These are phyloP conservation scores for Penicillium sp. DNA, from an alignment of 2,329 filamentous ascomycete genomes.

Conservation along the genomic window DNA sequence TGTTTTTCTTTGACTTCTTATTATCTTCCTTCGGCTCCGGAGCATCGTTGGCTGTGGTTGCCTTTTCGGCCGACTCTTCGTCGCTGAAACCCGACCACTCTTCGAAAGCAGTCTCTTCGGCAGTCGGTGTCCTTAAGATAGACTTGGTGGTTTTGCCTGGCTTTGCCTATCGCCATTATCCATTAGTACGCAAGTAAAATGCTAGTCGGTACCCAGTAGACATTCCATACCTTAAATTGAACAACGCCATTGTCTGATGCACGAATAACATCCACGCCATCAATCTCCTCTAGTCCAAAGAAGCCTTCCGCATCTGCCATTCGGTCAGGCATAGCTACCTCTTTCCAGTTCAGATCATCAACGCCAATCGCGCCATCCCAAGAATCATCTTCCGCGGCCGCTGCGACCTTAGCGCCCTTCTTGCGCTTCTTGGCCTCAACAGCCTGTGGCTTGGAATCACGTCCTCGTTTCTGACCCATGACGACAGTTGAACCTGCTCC, in stretches of 20 bases:
- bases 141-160: conserved; percentile 35
- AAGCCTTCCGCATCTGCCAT: conserved; percentile 92
- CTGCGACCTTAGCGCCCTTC: conserved; percentile 23
- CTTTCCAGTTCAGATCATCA: conserved; percentile 61
- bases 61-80: conserved; percentile 34
- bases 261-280: conserved; percentile 81
- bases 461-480: conserved; percentile 40
- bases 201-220: not conserved
- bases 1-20: conserved; percentile 23
- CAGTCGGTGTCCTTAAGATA: conserved; percentile 26
- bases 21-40: conserved; percentile 20
- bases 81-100: conserved; percentile 69
- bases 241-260: conserved; percentile 55
- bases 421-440: conserved; percentile 38
- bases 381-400: conserved; percentile 17
- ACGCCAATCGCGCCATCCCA: conserved; percentile 37
- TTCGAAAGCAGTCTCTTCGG: conserved; percentile 41
- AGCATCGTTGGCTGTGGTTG: conserved; percentile 8
- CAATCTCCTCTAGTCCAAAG: conserved; percentile 85
- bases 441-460: conserved; percentile 31
- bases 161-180: conserved; percentile 28
- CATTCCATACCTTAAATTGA: conserved; percentile 40
- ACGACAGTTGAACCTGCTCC: conserved; percentile 1
- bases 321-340: conserved; percentile 69
- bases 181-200: not conserved